phyloP scores from a whole-genome alignment of 2,329 filamentous ascomycete genomes.

The Corynespora cassiicola region DNA sequence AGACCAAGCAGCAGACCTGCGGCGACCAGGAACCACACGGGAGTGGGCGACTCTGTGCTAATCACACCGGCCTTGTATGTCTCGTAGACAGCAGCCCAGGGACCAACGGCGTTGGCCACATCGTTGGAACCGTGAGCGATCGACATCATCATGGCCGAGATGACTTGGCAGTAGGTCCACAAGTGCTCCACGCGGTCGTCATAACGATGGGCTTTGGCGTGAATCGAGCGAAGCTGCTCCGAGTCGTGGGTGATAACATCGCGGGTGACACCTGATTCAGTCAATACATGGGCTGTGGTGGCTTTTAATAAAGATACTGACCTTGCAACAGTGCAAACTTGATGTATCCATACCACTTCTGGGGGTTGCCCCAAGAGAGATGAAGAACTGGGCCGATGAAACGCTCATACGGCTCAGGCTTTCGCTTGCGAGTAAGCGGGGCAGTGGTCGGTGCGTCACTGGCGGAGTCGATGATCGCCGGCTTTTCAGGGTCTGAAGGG shows the following conservation, averaged over 20 bases:
- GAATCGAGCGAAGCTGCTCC: constrained; percentile 45
- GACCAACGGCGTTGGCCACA: constrained; percentile 61
- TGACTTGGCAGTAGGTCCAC: constrained; percentile 51
- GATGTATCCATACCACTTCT: constrained; percentile 44
- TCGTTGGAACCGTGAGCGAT: constrained; percentile 76
- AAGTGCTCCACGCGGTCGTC: constrained; percentile 57
- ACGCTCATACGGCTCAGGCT: constrained; percentile 39
- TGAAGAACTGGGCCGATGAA: constrained; percentile 44
- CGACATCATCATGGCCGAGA: constrained; percentile 71
- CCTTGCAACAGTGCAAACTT: constrained; percentile 53
- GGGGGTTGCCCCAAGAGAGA: constrained; percentile 37
- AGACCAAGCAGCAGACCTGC: constrained; percentile 60
- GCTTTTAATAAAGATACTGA: constrained; percentile 4
- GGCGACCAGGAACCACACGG: constrained; percentile 66
- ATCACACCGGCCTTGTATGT: constrained; percentile 62
- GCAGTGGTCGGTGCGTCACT: constrained; percentile 7
- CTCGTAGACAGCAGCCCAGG: constrained; percentile 68
- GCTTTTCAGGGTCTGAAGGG: constrained; percentile 15
- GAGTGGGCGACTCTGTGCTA: constrained; percentile 57
- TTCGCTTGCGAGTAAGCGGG: constrained; percentile 24
- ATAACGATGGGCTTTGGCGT: constrained; percentile 52
- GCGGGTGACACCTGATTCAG: constrained; percentile 44
- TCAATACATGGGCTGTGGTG: constrained; percentile 2
- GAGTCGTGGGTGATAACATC: constrained; percentile 51
- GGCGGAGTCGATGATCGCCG: constrained; percentile 18